A percentile compares a stretch with the other conserved stretches of the same genome.
These are phyloP conservation scores for Vitis riparia DNA, from an alignment of 164 flowering plant genomes.

Conservation along the genomic window DNA sequence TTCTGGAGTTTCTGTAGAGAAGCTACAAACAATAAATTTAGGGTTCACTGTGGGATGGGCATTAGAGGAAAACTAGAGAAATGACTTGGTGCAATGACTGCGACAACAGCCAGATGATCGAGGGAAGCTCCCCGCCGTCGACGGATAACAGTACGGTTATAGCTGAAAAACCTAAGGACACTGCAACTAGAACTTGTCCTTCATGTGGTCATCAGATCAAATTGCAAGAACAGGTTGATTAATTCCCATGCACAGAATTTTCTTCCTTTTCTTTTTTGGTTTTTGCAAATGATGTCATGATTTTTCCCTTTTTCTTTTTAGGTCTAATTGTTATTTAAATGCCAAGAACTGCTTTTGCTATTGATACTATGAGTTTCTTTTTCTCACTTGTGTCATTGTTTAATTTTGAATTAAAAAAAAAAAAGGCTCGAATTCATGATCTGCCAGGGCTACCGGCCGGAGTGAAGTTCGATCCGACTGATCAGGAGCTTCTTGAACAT, in stretches of 20 bases:
- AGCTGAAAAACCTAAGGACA: slow-evolving; percentile 15
- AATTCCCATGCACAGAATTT: not conserved
- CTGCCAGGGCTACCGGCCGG: slow-evolving; percentile 95
- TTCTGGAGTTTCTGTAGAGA: slow-evolving; percentile 12
- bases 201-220: slow-evolving; percentile 70
- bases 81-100: slow-evolving; percentile 67
- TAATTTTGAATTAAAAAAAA: not conserved
- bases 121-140: slow-evolving; percentile 14
- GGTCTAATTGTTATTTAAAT: not conserved
- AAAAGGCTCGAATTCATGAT: slow-evolving; percentile 55
- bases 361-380: not conserved
- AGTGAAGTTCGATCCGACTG: slow-evolving; percentile 93
- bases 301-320: not conserved
- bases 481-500: slow-evolving; percentile 83
- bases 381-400: not conserved
- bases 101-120: slow-evolving; percentile 18
- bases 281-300: not conserved
- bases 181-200: slow-evolving; percentile 48
- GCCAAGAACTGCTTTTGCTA: not conserved
- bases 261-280: no score
- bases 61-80: slow-evolving; percentile 25
- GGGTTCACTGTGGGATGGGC: slow-evolving; percentile 28
- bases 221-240: slow-evolving; percentile 50
- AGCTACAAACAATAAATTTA: slow-evolving; percentile 12
- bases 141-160: not conserved